These are phyloP conservation scores for Paspalum notatum DNA, from an alignment of 176 grass and related monocot species.

Conservation along the genomic window DNA sequence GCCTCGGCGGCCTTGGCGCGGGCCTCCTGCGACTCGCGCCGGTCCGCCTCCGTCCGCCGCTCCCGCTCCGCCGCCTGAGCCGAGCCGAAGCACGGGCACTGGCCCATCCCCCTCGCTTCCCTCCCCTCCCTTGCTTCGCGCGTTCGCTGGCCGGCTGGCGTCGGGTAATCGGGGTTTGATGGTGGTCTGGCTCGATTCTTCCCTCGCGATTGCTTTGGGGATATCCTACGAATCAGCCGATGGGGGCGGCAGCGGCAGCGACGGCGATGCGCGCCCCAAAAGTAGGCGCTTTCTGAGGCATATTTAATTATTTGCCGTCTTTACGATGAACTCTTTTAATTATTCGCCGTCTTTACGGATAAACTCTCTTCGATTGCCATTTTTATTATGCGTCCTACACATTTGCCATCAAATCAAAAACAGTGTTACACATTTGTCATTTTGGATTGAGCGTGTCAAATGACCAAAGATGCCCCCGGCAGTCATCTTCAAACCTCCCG, in stretches of 20 bases:
- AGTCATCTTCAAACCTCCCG: too few relatives aligned
- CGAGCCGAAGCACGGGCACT: slow-evolving; percentile 81
- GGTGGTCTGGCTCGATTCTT: neutral
- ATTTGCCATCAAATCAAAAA: too few relatives aligned
- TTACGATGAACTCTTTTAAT: too few relatives aligned
- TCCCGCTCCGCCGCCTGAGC: slow-evolving; percentile 58
- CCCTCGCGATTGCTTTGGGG: neutral
- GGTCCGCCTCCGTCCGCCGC: slow-evolving; percentile 54
- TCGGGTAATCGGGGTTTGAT: neutral
- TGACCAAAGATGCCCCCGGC: too few relatives aligned
- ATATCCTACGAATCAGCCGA: slow-evolving; percentile 32
- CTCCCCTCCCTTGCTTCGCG: neutral
- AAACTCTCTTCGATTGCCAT: too few relatives aligned
- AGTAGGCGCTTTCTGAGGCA: neutral
- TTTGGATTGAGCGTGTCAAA: too few relatives aligned
- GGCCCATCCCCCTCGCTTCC: slow-evolving; percentile 47
- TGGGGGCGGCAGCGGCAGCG: neutral
- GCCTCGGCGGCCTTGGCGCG: slow-evolving; percentile 83
- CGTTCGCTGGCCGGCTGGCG: neutral
- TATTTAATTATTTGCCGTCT: too few relatives aligned
- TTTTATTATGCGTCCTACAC: too few relatives aligned
- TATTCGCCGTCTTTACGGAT: too few relatives aligned
- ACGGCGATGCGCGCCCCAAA: neutral
- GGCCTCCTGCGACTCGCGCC: slow-evolving; percentile 72
- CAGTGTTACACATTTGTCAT: too few relatives aligned